Conservation (phyloP, 2,329 filamentous ascomycete species). For the Colletotrichum eremochloae region DNA sequence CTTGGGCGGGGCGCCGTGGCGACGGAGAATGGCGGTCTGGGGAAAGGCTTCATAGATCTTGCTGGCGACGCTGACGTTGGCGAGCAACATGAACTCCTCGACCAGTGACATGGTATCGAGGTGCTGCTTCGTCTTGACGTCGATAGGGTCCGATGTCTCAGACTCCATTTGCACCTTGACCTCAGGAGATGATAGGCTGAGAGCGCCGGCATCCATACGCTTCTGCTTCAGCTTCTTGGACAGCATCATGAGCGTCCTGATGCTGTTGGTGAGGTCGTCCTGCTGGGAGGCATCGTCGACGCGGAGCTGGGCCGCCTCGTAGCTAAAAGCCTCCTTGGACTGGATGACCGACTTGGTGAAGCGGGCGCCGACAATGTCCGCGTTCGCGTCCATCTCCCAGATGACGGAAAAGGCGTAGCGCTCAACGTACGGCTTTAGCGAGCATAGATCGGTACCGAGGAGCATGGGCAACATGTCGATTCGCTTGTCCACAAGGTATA, state of each 20-base stretch:
- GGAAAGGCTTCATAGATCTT: conserved; percentile 94
- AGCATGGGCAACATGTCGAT: conserved; percentile 99
- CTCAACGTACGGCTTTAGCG: conserved; percentile 97
- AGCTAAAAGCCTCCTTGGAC: conserved; percentile 96
- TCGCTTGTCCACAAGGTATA: conserved; percentile 98
- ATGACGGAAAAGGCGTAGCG: conserved; percentile 87
- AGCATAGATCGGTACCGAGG: conserved; percentile 95
- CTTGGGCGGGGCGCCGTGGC: conserved; percentile 91
- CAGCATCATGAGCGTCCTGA: conserved; percentile 86
- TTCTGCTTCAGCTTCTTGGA: conserved; percentile 95
- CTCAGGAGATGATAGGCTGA: conserved; percentile 97
- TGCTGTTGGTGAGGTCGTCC: conserved; percentile 90
- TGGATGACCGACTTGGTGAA: conserved; percentile 99
- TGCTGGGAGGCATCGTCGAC: conserved; percentile 91
- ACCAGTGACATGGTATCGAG: conserved; percentile 98
- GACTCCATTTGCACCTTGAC: conserved; percentile 96
- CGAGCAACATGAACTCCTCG: conserved; percentile 99
- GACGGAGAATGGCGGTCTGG: conserved; percentile 92
- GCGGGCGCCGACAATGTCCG: conserved; percentile 84
- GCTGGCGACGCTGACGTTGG: conserved; percentile 92
- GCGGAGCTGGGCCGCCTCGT: conserved; percentile 93
- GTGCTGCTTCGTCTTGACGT: conserved; percentile 94
- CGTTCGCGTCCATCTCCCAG: conserved; percentile 89
- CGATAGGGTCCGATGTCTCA: conserved; percentile 94
- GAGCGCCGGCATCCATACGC: conserved; percentile 93